Evolutionary conservation across 1,139 yeast genomes (phyloP).

Genomic region (Zygoascus sp.): DNA sequence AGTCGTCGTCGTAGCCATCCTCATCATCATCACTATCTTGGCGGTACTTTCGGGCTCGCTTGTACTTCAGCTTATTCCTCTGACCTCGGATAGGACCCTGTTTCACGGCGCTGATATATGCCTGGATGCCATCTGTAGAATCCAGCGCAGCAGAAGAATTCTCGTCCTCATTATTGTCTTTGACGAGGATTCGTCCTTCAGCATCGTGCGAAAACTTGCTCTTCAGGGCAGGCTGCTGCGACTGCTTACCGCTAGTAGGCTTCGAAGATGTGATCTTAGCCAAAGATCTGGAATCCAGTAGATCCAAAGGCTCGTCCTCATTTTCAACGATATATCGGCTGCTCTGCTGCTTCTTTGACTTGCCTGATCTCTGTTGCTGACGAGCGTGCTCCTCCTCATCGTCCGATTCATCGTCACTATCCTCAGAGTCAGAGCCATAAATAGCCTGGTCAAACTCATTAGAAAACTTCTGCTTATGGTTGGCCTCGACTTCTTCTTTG

Average conservation of each 20-base stretch:
- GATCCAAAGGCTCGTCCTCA: constrained; percentile 80
- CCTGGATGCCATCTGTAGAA: constrained; percentile 57
- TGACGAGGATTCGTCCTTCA: constrained; percentile 36
- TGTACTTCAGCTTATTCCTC: constrained; percentile 82
- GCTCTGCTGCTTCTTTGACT: constrained; percentile 13
- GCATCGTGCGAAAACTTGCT: constrained; percentile 50
- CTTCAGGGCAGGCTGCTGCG: constrained; percentile 41
- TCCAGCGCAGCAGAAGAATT: constrained; percentile 44
- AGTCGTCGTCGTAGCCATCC: constrained; percentile 15
- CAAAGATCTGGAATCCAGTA: constrained; percentile 77
- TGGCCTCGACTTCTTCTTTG: constrained; percentile 16
- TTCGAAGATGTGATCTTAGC: constrained; percentile 84
- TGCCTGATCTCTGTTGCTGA: constrained; percentile 29
- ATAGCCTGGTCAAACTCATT: constrained; percentile 85
- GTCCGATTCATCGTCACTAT: constrained; percentile 38
- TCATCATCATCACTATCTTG: constrained; percentile 48
- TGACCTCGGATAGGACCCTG: constrained; percentile 93
- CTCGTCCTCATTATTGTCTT: constrained; percentile 28
- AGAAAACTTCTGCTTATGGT: constrained; percentile 44
- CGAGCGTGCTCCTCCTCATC: constrained; percentile 32
- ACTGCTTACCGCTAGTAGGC: constrained; percentile 44
- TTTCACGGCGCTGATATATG: constrained; percentile 88
- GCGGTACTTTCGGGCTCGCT: constrained; percentile 52
- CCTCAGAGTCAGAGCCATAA: constrained; percentile 40
- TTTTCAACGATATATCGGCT: constrained; percentile 65